Conservation (phyloP, 768 basidiomycete species). For the Boletus tomentosulus region DNA sequence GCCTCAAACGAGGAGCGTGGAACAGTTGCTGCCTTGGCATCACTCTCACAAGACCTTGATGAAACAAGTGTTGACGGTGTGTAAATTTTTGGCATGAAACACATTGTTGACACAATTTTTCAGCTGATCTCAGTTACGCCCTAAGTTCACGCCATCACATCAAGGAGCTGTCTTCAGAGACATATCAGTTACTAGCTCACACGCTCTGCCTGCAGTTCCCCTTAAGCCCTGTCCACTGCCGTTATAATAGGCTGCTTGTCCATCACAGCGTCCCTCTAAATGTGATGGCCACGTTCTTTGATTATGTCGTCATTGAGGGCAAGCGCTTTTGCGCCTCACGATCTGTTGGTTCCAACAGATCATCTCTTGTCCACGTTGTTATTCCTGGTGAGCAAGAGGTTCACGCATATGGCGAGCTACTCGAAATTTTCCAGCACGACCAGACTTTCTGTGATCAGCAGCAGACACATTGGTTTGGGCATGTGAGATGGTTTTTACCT, state of each 20-base stretch:
- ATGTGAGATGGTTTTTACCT: neutral
- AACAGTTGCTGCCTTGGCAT: neutral
- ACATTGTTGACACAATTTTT: neutral
- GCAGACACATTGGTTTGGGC: neutral
- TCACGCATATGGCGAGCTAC: neutral
- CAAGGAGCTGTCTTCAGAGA: neutral
- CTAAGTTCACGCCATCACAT: neutral
- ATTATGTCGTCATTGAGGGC: neutral
- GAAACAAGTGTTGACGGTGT: neutral
- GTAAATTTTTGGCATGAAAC: neutral
- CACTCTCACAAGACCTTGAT: neutral
- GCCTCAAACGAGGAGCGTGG: neutral
- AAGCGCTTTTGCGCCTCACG: neutral
- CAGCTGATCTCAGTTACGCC: neutral
- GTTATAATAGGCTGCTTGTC: neutral
- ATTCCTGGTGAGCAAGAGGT: neutral
- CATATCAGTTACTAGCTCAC: neutral
- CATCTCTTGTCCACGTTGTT: neutral
- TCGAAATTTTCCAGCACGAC: neutral
- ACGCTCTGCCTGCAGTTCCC: neutral
- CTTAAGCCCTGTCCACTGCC: neutral
- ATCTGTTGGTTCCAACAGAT: neutral
- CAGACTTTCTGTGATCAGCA: neutral
- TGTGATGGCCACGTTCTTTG: neutral
- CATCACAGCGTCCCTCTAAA: neutral